Conservation (phyloP, 2,329 filamentous ascomycete species). For the Xylogone sp. region DNA sequence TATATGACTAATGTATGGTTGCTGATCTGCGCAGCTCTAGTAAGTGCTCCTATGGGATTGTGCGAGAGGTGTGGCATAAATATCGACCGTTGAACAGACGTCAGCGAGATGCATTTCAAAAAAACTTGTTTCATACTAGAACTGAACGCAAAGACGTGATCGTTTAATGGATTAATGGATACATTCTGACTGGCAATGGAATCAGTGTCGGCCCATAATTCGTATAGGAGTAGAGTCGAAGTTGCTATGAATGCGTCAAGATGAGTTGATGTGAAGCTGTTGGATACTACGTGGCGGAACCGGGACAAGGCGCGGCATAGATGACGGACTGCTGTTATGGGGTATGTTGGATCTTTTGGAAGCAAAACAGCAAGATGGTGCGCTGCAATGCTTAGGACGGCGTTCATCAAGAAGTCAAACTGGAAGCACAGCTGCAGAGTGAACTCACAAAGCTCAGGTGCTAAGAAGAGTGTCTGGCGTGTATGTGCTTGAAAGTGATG, state of each 20-base stretch:
- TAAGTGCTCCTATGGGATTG: background rate
- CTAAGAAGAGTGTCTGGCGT: slow-evolving; percentile 14
- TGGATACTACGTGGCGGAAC: background rate
- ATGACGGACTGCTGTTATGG: background rate
- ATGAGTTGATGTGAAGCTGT: background rate
- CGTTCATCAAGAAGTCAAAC: slow-evolving; percentile 10
- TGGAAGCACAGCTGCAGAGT: slow-evolving; percentile 17
- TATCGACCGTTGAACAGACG: background rate
- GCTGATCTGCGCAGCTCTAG: background rate
- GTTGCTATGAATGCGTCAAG: background rate
- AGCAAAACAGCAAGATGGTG: slow-evolving; percentile 13
- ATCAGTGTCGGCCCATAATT: background rate
- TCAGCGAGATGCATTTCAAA: background rate
- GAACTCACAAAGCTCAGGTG: slow-evolving; percentile 11
- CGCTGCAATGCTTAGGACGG: slow-evolving; percentile 17
- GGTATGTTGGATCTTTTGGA: background rate
- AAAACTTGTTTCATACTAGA: background rate
- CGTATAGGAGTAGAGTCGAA: background rate
- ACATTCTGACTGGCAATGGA: background rate
- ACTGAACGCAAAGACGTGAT: background rate
- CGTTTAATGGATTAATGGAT: background rate
- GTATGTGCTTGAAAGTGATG: slow-evolving; percentile 22
- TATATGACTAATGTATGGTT: background rate
- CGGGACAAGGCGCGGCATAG: background rate
- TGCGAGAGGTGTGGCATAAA: background rate